Base-by-base conservation (phyloP, 306 rosid genomes). In the Albizia julibrissin region DNA sequence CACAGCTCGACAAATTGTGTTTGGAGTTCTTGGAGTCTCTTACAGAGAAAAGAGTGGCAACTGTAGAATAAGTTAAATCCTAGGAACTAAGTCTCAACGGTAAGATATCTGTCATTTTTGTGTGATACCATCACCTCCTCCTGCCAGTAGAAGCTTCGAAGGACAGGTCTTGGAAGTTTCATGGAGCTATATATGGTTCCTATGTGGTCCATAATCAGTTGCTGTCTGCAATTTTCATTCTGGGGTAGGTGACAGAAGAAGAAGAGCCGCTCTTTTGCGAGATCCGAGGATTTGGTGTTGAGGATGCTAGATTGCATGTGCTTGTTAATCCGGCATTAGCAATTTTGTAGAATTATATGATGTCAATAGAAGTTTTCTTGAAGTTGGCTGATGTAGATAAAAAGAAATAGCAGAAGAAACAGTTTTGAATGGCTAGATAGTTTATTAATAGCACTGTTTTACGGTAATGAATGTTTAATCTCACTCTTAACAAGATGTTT, bases 1-100 rank as follows among this genome's bases (percentile, higher is more conserved):
- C 94, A n/a, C 92, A 97, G 69, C 92, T 95, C 56, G 90, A 90
- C 75, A 95, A 90, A 81, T 86, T 95, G 74, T 95, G 98, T 84
- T 87, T 93, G 5, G 91, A 86, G 49, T 92, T 91, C 82, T 84
- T 92, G 81, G 96, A 92, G 90, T 91, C 96, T 11, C 86, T 95
- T 34, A 76, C 90, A 76, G 97, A 93, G 81, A 92, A 82, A 87
- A 90, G 90, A 85, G 85, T 88, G 26, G 34, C 85, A 7, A 7
- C 66, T 40, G 86, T 86, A 5, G 90, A 91, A 79, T 95, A 88
- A 92, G 40, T 67, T 22, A 16, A 67, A 66, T 31, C 56, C 8
- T 13, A 77, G 54, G 26, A 56, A 49, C 77, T 33, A 64, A 65
- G 26, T 67, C 52, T 67, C 31, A 40, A 47, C 2, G 70, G 62